Evolutionary conservation across 2,329 filamentous ascomycete species (phyloP).

Genomic region (Coniochaeta hoffmannii): DNA sequence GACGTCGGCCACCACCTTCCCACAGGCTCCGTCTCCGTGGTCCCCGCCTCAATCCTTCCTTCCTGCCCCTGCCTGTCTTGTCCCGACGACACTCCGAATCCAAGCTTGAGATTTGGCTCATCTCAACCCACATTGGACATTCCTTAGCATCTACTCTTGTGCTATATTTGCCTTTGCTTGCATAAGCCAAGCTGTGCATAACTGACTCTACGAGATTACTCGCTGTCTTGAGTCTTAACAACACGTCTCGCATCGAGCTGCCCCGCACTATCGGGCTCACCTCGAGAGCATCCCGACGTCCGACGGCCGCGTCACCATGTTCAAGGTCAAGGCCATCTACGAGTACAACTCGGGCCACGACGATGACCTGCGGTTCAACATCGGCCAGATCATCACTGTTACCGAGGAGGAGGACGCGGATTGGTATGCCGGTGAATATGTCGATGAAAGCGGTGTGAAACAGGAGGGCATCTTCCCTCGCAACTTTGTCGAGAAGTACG

Average conservation of each 20-base stretch:
- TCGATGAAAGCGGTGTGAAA: conserved; percentile 65
- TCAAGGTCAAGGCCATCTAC: conserved; percentile 93
- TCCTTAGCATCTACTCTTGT: background rate
- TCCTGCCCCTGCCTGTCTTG: background rate
- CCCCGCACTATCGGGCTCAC: conserved; percentile 3
- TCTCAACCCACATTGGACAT: background rate
- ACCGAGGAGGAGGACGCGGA: conserved; percentile 88
- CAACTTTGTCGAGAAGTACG: conserved; percentile 96
- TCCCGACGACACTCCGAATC: background rate
- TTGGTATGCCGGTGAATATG: conserved; percentile 88
- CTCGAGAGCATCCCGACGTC: background rate
- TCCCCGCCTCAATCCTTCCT: background rate
- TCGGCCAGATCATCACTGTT: conserved; percentile 87
- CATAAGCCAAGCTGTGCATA: background rate
- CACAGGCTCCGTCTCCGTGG: background rate
- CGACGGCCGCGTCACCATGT: conserved; percentile 42
- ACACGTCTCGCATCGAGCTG: conserved; percentile 3
- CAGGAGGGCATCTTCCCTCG: conserved; percentile 85
- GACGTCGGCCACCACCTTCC: conserved; percentile 7
- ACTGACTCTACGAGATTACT: background rate
- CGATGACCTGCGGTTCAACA: conserved; percentile 82
- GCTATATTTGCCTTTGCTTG: background rate
- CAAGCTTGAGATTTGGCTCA: background rate
- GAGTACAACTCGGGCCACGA: conserved; percentile 91
- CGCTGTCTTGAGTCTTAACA: background rate